phyloP scores from a whole-genome alignment of 2,329 filamentous ascomycete genomes.

The Xylariales sp. region DNA sequence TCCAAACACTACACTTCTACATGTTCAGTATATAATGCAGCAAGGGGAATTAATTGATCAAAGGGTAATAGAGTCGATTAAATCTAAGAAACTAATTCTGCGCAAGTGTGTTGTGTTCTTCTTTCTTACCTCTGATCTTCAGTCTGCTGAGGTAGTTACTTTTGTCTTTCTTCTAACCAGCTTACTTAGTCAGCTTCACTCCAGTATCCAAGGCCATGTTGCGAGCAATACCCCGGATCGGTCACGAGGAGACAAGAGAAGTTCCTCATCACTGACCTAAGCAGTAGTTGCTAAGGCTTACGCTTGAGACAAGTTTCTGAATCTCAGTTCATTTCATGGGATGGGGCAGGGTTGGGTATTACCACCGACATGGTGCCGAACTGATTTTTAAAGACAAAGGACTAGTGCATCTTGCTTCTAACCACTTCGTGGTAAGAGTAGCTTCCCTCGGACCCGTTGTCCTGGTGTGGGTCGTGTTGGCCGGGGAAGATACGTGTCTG shows the following conservation, averaged over 20 bases:
- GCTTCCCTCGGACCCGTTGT: background rate
- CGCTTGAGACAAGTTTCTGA: background rate
- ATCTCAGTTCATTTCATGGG: background rate
- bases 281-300: background rate
- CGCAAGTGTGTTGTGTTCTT: no score
- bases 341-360: slow-evolving; percentile 10
- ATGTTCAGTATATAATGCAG: no score
- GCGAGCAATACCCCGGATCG: background rate
- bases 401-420: background rate
- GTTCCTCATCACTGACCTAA: background rate
- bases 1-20: no score
- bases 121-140: no score
- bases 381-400: slow-evolving; percentile 7
- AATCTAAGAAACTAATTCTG: no score
- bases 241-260: background rate
- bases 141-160: no score
- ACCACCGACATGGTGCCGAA: slow-evolving; percentile 32
- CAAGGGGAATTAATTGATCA: no score
- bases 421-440: background rate
- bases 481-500: background rate
- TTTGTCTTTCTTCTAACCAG: no score
- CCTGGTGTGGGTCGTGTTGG: background rate
- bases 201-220: background rate
- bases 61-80: no score
- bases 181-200: no score